Evolutionary conservation across 768 basidiomycete species (phyloP).

Genomic region (Termitomyces eurrhizus): DNA sequence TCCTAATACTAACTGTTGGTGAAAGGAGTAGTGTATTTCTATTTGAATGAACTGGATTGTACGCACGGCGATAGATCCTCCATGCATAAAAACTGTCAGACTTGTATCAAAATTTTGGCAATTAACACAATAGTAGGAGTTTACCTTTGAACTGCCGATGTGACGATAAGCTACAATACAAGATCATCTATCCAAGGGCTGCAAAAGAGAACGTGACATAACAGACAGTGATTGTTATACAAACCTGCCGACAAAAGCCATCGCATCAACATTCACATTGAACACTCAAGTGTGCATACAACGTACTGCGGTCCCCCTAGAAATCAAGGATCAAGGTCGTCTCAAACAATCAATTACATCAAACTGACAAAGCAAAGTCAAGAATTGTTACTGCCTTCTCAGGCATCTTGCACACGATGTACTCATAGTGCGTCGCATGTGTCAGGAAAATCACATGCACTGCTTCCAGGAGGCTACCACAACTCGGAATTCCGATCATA

Average conservation of each 20-base stretch:
- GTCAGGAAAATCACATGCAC: not conserved
- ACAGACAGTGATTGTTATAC: not conserved
- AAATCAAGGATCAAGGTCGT: not conserved
- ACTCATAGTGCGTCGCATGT: not conserved
- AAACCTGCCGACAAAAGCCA: not conserved
- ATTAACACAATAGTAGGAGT: not conserved
- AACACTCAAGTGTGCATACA: not conserved
- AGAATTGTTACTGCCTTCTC: not conserved
- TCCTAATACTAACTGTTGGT: not conserved
- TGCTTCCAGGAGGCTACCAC: not conserved
- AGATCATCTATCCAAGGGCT: not conserved
- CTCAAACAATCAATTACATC: not conserved
- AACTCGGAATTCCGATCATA: not conserved
- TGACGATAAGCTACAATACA: not conserved
- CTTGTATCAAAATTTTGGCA: not conserved
- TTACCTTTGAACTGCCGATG: not conserved
- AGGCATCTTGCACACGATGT: not conserved
- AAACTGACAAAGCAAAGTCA: not conserved
- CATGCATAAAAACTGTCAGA: not conserved
- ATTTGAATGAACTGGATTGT: not conserved
- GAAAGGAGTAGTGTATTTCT: not conserved
- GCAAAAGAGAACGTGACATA: not conserved
- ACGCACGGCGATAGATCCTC: not conserved
- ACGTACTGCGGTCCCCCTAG: not conserved
- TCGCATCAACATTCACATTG: no score